Evolutionary conservation across 2,329 filamentous ascomycete species (phyloP), one percentile per base, ranked within the genome.

Genomic region (Aureobasidium namibiae): DNA sequence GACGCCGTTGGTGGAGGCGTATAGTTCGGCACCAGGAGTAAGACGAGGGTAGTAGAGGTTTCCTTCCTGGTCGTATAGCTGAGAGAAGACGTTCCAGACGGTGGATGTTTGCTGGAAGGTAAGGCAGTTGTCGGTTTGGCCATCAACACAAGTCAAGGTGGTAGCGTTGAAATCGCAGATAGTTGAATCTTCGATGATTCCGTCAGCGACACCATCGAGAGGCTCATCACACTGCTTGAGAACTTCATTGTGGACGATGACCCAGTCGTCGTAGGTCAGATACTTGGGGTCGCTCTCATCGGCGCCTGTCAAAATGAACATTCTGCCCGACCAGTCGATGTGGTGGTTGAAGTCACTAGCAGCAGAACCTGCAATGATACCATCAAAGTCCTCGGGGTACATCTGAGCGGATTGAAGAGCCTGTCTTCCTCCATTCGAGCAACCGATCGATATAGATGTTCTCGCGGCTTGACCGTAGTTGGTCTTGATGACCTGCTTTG

Each of bases 351-450:
- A 75, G 63, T 75, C 73, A 50, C 75, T 65, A 21, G 75, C 75
- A 21, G 77, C 70, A 45, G 76, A 71, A 18, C 74, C 76, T 14
- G 80, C 76, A 3, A 84, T 65, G 18, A 81, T 73, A 21, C 82
- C 82, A 63, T 84, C 80, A 60, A 84, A 84, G 61, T 84, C 81
- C 0, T 77, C 71, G 0, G 82, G 81, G 61, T 77, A 83, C n/a
- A 70, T 65, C 62, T 85, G 76, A 0, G 79, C 77, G 5, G 76
- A 76, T 57, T 80, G 80, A 36, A 82, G 70, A 4, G 80, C 83
- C 70, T 85, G 80, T 0, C 82, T 74, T 1, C 83, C 82, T 9
- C 83, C 83, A 0, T 80, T 78, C 0, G 81, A 84, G 65, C 82
- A 85, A 9, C 83, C 83, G 1, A 79, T 65, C 61, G 78, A 84